phyloP scores from a whole-genome alignment of 208 protist genomes.

The Trypanosoma grayi region DNA sequence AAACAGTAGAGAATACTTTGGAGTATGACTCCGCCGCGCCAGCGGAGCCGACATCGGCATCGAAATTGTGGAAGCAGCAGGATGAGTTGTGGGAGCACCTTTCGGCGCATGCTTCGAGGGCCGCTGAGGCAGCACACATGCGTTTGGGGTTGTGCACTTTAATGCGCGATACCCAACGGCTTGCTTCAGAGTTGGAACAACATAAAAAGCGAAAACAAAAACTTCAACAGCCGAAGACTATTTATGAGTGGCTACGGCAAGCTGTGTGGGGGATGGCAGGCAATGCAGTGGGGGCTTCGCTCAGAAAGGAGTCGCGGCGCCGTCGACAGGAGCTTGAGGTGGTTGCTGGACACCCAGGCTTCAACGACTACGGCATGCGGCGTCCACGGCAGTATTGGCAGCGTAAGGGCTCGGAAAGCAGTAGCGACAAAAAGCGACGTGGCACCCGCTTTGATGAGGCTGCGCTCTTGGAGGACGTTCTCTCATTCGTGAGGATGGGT shows the following conservation, averaged over 20 bases:
- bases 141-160: conserved; percentile 13
- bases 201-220: not conserved
- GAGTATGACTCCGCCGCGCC: too few species aligned
- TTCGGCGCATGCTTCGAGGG: not conserved
- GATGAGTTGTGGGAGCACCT: conserved; percentile 10
- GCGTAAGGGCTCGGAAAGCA: not conserved
- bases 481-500: conserved; percentile 70
- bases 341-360: not conserved
- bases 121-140: conserved; percentile 29
- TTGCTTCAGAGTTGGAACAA: not conserved
- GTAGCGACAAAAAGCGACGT: not conserved
- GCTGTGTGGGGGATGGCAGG: conserved; percentile 50
- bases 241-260: conserved; percentile 41
- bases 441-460: conserved; percentile 51
- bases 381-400: conserved; percentile 11
- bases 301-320: conserved; percentile 12
- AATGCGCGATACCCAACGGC: conserved; percentile 7
- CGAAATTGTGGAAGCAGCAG: not conserved
- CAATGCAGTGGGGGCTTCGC: conserved; percentile 48
- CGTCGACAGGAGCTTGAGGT: not conserved
- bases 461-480: conserved; percentile 42
- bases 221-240: conserved; percentile 14
- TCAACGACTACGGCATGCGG: not conserved
- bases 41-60: not conserved
- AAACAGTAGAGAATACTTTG: not conserved